Base-by-base conservation (phyloP, 1,284 basidiomycete species). In the Cystobasidium pallidum region DNA sequence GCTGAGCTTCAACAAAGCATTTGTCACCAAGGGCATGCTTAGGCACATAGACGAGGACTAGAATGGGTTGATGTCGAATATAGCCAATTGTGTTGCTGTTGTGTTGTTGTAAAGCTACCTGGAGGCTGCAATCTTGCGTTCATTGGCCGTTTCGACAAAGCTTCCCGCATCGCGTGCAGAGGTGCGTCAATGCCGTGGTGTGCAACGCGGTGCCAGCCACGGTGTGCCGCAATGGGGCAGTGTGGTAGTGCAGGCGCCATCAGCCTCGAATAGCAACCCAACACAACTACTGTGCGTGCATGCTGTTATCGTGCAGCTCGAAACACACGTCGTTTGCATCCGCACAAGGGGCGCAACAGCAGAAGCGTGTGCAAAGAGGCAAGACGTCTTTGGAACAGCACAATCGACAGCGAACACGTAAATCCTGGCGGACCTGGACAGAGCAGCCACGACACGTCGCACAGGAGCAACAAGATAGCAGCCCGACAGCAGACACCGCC, bases 1-100 rank as follows among this genome's bases (percentile, higher is more conserved):
- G 75, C 76, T 83, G 41, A 78, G 65, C 49, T 76, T 76, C 65
- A 76, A 76, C 21, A 70, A 70, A 32, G 70, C 74, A 26, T 76
- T 76, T 55, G 72, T 65, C 7, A 65, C 72, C 2, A 73, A 73
- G 39, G 66, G 70, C 55, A 59, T 66, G 63, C 30, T 58, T 17
- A 45, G 24, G 32, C 63, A 72, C 34, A 30, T 61, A 1, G 30
- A 52, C 21, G 68, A 64, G 34, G 68, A 71, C 11, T 51, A 28
- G 30, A 13, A 30, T 26, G 51, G 11, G 11, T 4, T 21, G 3
- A 26, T 28, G 51, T 54, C 10, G 51, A 28, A 10, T 19, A 54
- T 26, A 19, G 13, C 51, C 36, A 6, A 39, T 7, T 39, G 13
- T 39, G 7, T 39, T 39, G 36, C 36, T 39, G n/a, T 17, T 26